A percentile compares a stretch with the other conserved stretches of the same genome.
These are phyloP conservation scores for Aspergillus quadricinctus DNA, from an alignment of 2,329 filamentous ascomycete genomes.

Conservation along the genomic window DNA sequence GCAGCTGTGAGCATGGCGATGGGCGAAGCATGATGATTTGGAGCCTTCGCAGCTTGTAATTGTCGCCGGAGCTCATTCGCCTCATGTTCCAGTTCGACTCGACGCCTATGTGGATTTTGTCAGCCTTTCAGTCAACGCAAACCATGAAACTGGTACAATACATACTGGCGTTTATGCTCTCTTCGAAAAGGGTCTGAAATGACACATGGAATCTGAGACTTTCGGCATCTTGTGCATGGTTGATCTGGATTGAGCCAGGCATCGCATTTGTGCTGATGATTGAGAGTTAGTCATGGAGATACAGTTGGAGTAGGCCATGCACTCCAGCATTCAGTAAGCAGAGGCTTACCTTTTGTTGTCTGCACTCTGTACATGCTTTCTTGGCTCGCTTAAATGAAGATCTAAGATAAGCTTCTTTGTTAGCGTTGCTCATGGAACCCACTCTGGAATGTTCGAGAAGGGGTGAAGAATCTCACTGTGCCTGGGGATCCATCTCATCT, in stretches of 20 bases:
- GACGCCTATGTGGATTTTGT: slow-evolving; percentile 21
- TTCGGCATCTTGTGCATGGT: slow-evolving; percentile 37
- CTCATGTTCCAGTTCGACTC: slow-evolving; percentile 37
- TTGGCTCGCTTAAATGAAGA: slow-evolving; percentile 28
- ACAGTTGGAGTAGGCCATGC: background rate
- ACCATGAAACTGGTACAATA: background rate
- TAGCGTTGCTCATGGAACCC: slow-evolving; percentile 5
- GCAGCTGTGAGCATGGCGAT: slow-evolving; percentile 28
- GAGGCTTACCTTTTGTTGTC: slow-evolving; percentile 38
- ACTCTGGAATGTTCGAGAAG: background rate
- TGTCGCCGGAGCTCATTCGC: slow-evolving; percentile 34
- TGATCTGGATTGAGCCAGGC: slow-evolving; percentile 31
- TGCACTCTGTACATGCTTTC: slow-evolving; percentile 42
- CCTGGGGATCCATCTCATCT: background rate
- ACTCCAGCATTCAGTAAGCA: background rate
- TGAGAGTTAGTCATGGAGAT: background rate
- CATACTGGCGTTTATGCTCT: slow-evolving; percentile 40
- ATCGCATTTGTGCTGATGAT: slow-evolving; percentile 35
- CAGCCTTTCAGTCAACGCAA: background rate
- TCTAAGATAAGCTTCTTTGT: slow-evolving; percentile 10
- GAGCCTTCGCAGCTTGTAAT: slow-evolving; percentile 25
- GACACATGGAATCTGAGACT: slow-evolving; percentile 32
- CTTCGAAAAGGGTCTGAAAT: slow-evolving; percentile 42
- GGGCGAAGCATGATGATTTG: slow-evolving; percentile 18
- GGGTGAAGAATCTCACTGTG: background rate